Evolutionary conservation across 176 grass and related monocot genomes (phyloP), one percentile per base, ranked within the genome.

Genomic region (Ensete ventricosum): DNA sequence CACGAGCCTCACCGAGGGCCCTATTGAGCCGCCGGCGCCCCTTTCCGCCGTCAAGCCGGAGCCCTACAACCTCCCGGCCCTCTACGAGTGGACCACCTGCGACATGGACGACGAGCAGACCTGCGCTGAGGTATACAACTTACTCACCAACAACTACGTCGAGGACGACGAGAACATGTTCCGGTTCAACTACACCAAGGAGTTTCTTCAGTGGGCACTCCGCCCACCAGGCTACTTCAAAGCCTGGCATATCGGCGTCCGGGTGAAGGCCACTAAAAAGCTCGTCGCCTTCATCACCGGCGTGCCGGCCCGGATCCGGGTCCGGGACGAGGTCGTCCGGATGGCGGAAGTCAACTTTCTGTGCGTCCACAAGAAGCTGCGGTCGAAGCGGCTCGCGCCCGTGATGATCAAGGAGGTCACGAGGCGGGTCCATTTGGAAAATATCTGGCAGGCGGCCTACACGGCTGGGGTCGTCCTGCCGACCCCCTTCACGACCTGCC

Each of bases 161-260:
- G 96, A 99, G 83, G 96, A 99, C 59, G 96, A 99, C 52, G 96
- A 99, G 83, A 99, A 99, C 76, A 95, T 99, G 96, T 99, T 99
- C 90, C 91, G 96, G 14, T 99, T 99, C 86, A 99, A 99, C 83
- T 99, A 99, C 84, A 91, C 96, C 26, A 85, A 82, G 14, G 88
- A 76, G 76, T 99, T 99, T 83, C 91, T 99, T 55, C 86, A 82
- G 52, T 99, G 96, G 96, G 96, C 96, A 10, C 91, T 99, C 76
- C 89, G 89, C 50, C 91, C 96, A 3, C 91, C 96, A 0, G 87
- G 86, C 73, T 95, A 89, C 84, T 95, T 85, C 85, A 86, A 86
- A 75, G 74, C 84, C 70, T 99, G 96, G 96, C 96, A 99, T 84
- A 99, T 99, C 63, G 96, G 96, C n/a, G 96, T 99, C 82, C 88